Conservation (phyloP, 495 filamentous ascomycete genomes). For the Beverwykella pulmonaria region DNA sequence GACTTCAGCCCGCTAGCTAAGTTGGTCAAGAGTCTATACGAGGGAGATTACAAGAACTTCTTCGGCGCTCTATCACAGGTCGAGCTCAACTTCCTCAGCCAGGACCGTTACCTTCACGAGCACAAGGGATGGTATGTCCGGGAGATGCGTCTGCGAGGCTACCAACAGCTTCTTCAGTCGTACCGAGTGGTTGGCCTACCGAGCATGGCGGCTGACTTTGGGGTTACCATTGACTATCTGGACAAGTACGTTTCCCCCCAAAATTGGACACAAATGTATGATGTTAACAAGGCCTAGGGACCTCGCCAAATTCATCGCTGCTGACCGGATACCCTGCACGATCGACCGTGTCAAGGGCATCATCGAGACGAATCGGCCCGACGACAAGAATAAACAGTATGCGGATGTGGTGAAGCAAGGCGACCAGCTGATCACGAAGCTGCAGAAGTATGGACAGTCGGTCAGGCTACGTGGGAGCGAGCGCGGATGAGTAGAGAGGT, state of each 20-base stretch:
- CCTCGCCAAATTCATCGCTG: slow-evolving; percentile 94
- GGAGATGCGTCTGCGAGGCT: slow-evolving; percentile 94
- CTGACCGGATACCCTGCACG: slow-evolving; percentile 88
- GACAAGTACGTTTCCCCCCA: slow-evolving; percentile 73
- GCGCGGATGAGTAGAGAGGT: slow-evolving; percentile 56
- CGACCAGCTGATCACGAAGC: slow-evolving; percentile 94
- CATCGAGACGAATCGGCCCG: slow-evolving; percentile 95
- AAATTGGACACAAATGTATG: neutral
- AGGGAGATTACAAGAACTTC: slow-evolving; percentile 88
- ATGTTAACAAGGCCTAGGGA: slow-evolving; percentile 60
- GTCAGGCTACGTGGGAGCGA: slow-evolving; percentile 93
- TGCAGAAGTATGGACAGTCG: slow-evolving; percentile 98
- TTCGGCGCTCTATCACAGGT: slow-evolving; percentile 88
- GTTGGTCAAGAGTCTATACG: slow-evolving; percentile 87
- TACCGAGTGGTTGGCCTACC: slow-evolving; percentile 94
- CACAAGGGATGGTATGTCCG: slow-evolving; percentile 95
- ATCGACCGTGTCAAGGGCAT: slow-evolving; percentile 97
- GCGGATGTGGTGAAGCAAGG: slow-evolving; percentile 95
- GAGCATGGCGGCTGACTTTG: slow-evolving; percentile 96
- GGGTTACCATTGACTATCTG: slow-evolving; percentile 91
- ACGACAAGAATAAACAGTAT: slow-evolving; percentile 99
- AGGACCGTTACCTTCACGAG: slow-evolving; percentile 91
- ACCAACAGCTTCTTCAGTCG: slow-evolving; percentile 95
- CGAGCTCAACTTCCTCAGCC: slow-evolving; percentile 89
- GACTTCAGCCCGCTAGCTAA: slow-evolving; percentile 83